Conservation (phyloP, 2,329 filamentous ascomycete species). For the Diaporthe eres region DNA sequence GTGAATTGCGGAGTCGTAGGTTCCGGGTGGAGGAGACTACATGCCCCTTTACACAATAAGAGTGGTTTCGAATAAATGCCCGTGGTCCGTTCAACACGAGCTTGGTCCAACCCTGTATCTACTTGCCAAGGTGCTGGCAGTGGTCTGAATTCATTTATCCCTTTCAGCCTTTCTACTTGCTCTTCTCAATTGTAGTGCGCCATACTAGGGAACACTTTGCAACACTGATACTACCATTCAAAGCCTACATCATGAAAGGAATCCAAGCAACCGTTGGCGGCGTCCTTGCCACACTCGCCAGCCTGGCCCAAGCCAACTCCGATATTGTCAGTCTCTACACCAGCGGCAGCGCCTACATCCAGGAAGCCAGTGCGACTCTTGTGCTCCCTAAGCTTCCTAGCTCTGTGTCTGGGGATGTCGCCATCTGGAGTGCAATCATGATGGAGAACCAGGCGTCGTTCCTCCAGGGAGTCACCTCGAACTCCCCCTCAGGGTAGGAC, state of each 20-base stretch:
- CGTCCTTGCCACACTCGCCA: background rate
- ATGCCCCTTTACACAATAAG: background rate
- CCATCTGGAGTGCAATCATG: constrained; percentile 10
- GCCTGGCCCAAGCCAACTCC: constrained; percentile 2
- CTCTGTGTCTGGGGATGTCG: constrained; percentile 18
- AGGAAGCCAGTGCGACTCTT: background rate
- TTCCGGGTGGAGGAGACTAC: background rate
- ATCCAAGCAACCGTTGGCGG: background rate
- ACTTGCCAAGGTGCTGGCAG: background rate
- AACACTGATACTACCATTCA: background rate
- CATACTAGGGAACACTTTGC: background rate
- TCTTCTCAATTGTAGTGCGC: background rate
- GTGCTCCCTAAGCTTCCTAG: background rate
- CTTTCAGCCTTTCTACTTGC: background rate
- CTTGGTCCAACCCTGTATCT: background rate
- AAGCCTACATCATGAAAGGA: constrained; percentile 7
- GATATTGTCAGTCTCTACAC: constrained; percentile 20
- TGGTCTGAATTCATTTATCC: background rate
- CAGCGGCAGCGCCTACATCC: constrained; percentile 12
- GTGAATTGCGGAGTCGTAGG: background rate
- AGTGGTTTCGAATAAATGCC: constrained; percentile 3
- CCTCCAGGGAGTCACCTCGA: constrained; percentile 1
- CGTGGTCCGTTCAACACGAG: background rate
- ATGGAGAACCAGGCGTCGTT: constrained; percentile 13
- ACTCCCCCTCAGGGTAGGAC: background rate